Conservation (phyloP, 176 grass and related monocot genomes). For the Avena eriantha region DNA sequence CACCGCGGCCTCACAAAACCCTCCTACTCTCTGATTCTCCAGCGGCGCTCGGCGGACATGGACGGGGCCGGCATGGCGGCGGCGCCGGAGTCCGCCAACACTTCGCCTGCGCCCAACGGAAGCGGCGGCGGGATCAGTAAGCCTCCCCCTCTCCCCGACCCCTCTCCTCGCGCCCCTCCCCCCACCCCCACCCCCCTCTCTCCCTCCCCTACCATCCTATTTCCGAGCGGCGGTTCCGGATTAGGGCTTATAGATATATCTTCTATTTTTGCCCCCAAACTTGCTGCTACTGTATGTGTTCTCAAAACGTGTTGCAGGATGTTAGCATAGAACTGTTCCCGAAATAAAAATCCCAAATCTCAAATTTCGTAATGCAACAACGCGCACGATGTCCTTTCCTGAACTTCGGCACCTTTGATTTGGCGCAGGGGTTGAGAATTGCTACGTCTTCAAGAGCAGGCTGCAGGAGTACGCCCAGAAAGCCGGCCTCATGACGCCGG, state of each 20-base stretch:
- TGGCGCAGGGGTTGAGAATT: constrained; percentile 72
- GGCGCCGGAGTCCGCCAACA: background rate
- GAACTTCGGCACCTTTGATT: constrained; percentile 9
- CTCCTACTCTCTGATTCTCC: background rate
- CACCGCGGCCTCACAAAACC: background rate
- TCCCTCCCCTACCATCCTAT: background rate
- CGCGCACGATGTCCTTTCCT: constrained; percentile 24
- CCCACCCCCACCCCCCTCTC: background rate
- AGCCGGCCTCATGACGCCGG: constrained; percentile 66
- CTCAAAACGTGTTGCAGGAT: background rate
- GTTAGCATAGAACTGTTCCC: background rate
- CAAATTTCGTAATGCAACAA: background rate
- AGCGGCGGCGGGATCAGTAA: constrained; percentile 34
- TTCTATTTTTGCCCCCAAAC: background rate
- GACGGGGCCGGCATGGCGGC: constrained; percentile 15
- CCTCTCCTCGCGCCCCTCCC: background rate
- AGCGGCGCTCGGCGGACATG: constrained; percentile 30
- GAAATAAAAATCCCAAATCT: background rate
- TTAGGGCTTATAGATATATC: background rate
- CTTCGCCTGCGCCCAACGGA: background rate
- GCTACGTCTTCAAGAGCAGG: constrained; percentile 95
- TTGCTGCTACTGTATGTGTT: background rate
- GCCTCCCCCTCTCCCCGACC: too few relatives aligned
- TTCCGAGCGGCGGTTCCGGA: constrained; percentile 8
- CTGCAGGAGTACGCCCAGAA: constrained; percentile 88